Evolutionary conservation across 192 early-diverging fungal species (phyloP), one percentile per base, ranked within the genome.

Genomic region (Neocallimastix lanati): DNA sequence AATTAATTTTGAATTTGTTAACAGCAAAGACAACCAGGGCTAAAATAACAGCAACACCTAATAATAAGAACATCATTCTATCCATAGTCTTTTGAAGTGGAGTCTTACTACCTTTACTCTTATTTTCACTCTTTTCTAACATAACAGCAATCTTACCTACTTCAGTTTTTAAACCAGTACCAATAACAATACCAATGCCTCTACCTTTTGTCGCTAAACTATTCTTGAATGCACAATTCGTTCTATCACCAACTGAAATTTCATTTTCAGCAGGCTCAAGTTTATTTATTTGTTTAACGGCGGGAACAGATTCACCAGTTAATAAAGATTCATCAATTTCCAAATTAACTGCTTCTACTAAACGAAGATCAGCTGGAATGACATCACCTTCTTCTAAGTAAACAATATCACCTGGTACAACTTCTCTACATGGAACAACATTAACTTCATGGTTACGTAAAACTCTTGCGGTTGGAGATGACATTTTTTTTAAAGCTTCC

Each of bases 401-500:
- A 81, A 98, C 93, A 76, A 98, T 82, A 82, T 98, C 95, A 79
- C 96, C 96, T 36, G 96, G 96, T 78, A 98, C 96, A 78, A 98
- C 85, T 28, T 85, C 67, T 16, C 29, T 76, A 29, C 79, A 77
- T 16, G 86, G 29, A 58, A 85, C 80, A 29, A 36, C 33, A 21
- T 84, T 28, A 29, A 76, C 27, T 30, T 84, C 77, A 28, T 78
- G 79, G 84, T 95, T 89, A 84, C 95, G 92, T 90, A 92, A 94
- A 82, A 92, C 93, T 85, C 92, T 93, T 84, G 91, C 92, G 87
- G 94, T 92, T 35, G 94, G 92, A 28, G 95, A 94, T 14, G 96
- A 88, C 28, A 94, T 94, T n/a, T 92, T 93, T 90, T 95, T 97
- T 80, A 97, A 87, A 25, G 94, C 96, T 85, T 97, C 94, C 83